These are phyloP conservation scores for Peniophora sp. DNA, from an alignment of 1,284 basidiomycete genomes.

Conservation along the genomic window DNA sequence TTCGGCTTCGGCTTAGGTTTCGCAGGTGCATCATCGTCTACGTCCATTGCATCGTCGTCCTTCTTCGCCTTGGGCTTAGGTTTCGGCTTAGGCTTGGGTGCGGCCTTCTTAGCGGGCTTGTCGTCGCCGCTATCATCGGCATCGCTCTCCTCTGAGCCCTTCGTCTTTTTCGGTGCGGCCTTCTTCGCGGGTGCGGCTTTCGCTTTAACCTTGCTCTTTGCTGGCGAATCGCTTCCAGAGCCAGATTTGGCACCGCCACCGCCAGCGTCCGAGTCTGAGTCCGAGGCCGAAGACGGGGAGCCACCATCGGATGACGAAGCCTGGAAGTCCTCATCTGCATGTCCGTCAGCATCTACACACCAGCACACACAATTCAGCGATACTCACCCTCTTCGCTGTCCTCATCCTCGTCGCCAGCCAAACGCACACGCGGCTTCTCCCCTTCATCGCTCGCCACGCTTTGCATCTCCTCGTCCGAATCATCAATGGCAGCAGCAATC, in stretches of 20 bases:
- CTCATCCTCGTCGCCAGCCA: constrained; percentile 60
- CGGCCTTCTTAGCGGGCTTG: constrained; percentile 24
- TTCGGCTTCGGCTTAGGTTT: constrained; percentile 40
- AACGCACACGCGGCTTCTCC: constrained; percentile 46
- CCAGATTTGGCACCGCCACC: constrained; percentile 80
- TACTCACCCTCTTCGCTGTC: constrained; percentile 80
- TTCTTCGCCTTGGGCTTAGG: constrained; percentile 38
- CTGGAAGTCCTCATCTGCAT: constrained; percentile 78
- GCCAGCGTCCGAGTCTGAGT: constrained; percentile 61
- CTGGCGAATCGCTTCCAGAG: constrained; percentile 56
- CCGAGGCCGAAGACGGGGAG: constrained; percentile 70
- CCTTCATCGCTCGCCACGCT: constrained; percentile 69
- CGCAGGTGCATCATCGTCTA: constrained; percentile 29
- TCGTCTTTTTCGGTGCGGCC: constrained; percentile 27
- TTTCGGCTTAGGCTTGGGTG: constrained; percentile 20
- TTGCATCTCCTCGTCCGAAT: constrained; percentile 83
- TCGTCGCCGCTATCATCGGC: constrained; percentile 24
- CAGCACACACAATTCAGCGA: constrained; percentile 3
- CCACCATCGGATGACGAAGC: constrained; percentile 80
- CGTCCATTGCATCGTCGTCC: constrained; percentile 20
- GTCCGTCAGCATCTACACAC: too few species aligned
- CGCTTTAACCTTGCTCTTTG: constrained; percentile 25
- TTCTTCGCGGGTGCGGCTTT: constrained; percentile 27
- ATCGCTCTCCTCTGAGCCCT: constrained; percentile 11
- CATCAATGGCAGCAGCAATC: constrained; percentile 65